Percentiles rank a stretch among this genome's conserved stretches.
phyloP scores from a whole-genome alignment of 2,329 filamentous ascomycete species.

The Magnaporthiopsis rhizophila region DNA sequence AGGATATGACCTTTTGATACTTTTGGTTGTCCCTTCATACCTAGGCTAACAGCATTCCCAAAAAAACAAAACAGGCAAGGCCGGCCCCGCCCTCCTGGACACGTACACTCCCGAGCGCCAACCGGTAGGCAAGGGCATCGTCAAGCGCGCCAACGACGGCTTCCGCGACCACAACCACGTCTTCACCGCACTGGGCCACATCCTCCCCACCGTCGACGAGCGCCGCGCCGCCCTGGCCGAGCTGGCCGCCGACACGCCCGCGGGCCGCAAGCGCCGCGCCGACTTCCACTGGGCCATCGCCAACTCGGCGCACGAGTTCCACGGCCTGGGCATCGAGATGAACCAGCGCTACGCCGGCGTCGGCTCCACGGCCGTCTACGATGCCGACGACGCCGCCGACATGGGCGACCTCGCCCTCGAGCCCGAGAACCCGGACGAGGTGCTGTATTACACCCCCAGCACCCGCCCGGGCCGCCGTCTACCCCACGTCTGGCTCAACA shows the following conservation, averaged over 20 bases:
- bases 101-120: slow-evolving; percentile 39
- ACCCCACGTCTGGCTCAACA: slow-evolving; percentile 57
- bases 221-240: slow-evolving; percentile 31
- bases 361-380: slow-evolving; percentile 33
- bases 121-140: slow-evolving; percentile 37
- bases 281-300: slow-evolving; percentile 33
- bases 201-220: slow-evolving; percentile 27
- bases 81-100: slow-evolving; percentile 28
- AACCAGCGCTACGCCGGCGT: slow-evolving; percentile 40
- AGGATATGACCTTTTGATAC: not conserved
- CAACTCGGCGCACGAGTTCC: slow-evolving; percentile 38
- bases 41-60: not conserved
- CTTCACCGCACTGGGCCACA: slow-evolving; percentile 37
- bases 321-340: slow-evolving; percentile 52
- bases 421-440: slow-evolving; percentile 24
- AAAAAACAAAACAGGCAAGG: slow-evolving; percentile 21
- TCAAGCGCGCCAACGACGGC: slow-evolving; percentile 49
- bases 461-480: slow-evolving; percentile 53
- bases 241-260: slow-evolving; percentile 27
- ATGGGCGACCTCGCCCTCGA: slow-evolving; percentile 15
- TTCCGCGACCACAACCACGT: slow-evolving; percentile 41
- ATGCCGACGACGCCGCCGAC: slow-evolving; percentile 28
- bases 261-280: slow-evolving; percentile 29
- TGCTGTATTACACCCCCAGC: slow-evolving; percentile 33
- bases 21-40: no score